Base-by-base conservation (phyloP, 2,329 filamentous ascomycete genomes). In the Trichoderma koningiopsis region DNA sequence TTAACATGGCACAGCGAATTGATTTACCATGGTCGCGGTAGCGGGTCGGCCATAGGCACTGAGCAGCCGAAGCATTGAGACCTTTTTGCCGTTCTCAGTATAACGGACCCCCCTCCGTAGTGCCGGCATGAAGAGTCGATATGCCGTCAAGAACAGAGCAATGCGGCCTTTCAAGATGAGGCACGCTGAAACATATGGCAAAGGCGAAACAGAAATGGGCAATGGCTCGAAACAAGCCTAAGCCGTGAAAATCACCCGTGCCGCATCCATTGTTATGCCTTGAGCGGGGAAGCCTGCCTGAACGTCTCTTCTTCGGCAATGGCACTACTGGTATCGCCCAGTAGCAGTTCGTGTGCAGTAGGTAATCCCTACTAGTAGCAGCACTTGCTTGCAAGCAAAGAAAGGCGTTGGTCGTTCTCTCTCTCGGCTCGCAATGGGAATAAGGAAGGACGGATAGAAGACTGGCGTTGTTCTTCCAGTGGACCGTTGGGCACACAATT, bases 1-100 rank as follows among this genome's bases (percentile, higher is more conserved):
- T 57, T 61, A 56, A 58, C 55, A 53, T 59, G 59, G 52, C 35
- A 66, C 63, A 58, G 53, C 63, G 53, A 24, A 37, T 49, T 57
- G 57, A 58, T 58, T 57, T 66, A 66, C 63, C 63, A 66, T 66
- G 63, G 53, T 57, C 63, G 22, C 62, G 68, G 62, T 56, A 68
- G 62, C 68, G 62, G 53, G 63, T 63, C 61, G 67, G 66, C 60
- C 56, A 47, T 61, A 67, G 63, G 63, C 63, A 66, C 14, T 29
- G 63, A 66, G 58, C 53, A 66, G 29, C 63, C 63, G 63, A 66
- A 66, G 63, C 63, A 66, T 66, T 66, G 63, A 66, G 55, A 53
- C 53, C 62, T 65, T 65, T 65, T 33, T 35, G 33, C 62, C 35
- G 29, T 55, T 13, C 14, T 33, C 29, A 43, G 49, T 3, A 49